These are phyloP conservation scores for Endocladia muricata DNA, from an alignment of 31 red algal species.

Conservation along the genomic window DNA sequence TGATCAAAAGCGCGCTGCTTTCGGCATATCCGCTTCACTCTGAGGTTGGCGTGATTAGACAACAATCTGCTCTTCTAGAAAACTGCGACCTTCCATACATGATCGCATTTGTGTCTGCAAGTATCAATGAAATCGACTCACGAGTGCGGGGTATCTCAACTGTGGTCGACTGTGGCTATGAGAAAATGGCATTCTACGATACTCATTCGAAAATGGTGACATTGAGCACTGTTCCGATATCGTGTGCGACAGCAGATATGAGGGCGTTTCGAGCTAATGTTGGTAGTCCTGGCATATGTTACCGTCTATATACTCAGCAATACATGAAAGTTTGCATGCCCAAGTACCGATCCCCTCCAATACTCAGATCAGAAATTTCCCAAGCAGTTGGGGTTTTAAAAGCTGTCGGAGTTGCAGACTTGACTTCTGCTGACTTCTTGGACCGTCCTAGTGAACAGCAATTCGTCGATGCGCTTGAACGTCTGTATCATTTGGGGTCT, in stretches of 20 bases:
- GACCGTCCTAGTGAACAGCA: neutral
- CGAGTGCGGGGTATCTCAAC: conserved; percentile 9
- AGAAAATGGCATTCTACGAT: neutral
- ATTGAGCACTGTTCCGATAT: conserved; percentile 15
- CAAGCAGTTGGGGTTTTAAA: neutral
- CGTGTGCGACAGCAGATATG: neutral
- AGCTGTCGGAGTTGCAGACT: conserved; percentile 2
- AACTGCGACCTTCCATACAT: neutral
- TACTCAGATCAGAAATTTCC: conserved; percentile 9
- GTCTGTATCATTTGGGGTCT: conserved; percentile 3
- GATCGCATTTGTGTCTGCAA: neutral
- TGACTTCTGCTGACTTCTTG: conserved; percentile 4
- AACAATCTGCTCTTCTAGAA: neutral
- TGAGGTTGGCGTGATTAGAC: neutral
- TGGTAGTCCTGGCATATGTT: neutral
- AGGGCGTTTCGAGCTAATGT: neutral
- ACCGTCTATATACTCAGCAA: conserved; percentile 7
- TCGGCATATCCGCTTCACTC: conserved; percentile 6
- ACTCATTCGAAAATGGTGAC: neutral
- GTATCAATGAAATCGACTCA: neutral
- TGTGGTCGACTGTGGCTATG: conserved; percentile 20
- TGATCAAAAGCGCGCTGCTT: neutral
- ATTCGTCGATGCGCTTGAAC: neutral
- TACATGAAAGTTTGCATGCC: neutral
- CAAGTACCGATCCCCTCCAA: neutral